These are phyloP conservation scores for Oryza meyeriana DNA, from an alignment of 176 grass and related monocot species.

Conservation along the genomic window DNA sequence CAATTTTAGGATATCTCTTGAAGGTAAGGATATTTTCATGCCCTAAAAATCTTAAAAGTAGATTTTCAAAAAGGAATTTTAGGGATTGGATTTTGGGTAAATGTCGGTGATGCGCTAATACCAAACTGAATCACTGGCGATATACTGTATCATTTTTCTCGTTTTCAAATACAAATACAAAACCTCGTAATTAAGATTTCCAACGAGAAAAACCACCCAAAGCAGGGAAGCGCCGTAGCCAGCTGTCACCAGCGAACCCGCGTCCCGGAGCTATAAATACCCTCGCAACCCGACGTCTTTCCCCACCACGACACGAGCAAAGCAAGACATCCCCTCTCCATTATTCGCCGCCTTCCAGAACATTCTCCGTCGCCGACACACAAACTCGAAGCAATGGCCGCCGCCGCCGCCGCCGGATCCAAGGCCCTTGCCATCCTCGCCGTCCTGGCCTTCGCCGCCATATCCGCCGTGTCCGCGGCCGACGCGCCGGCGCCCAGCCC, in stretches of 20 bases:
- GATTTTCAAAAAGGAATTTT: too few species aligned
- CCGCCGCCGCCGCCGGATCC: conserved; percentile 33
- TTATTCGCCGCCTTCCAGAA: not conserved
- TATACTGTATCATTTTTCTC: too few species aligned
- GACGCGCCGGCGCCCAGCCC: conserved; percentile 53
- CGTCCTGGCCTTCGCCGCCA: conserved; percentile 24
- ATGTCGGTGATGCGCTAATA: too few species aligned
- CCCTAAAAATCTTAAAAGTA: too few species aligned
- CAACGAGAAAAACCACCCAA: not conserved
- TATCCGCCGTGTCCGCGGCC: conserved; percentile 28
- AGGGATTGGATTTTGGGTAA: too few species aligned
- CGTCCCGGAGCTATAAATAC: conserved; percentile 32
- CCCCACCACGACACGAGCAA: conserved; percentile 5
- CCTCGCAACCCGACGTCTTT: not conserved
- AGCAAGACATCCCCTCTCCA: not conserved
- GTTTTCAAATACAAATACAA: not conserved
- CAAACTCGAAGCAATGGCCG: conserved; percentile 28
- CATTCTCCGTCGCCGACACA: not conserved
- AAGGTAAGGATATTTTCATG: too few species aligned
- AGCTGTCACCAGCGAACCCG: conserved; percentile 18
- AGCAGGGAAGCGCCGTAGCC: not conserved
- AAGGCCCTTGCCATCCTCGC: conserved; percentile 42
- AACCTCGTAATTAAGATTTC: not conserved
- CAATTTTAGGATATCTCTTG: too few species aligned
- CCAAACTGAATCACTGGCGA: too few species aligned